These are phyloP conservation scores for Rhodamnia rubescens DNA, from an alignment of 345 rosid genomes.

Conservation along the genomic window DNA sequence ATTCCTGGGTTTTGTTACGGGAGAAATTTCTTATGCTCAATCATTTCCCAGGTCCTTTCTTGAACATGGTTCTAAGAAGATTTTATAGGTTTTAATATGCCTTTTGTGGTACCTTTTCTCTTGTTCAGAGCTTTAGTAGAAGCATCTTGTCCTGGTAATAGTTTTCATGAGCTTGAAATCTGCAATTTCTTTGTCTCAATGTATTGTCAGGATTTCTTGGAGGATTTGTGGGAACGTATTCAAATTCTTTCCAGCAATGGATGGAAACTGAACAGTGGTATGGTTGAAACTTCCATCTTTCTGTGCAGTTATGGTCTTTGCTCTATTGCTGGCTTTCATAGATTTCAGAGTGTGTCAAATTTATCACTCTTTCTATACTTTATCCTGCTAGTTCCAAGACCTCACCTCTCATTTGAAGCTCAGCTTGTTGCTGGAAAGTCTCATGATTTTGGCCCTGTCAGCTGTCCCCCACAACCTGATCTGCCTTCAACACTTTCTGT, in stretches of 20 bases:
- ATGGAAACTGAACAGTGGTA: constrained; percentile 96
- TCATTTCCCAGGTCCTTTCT: neutral
- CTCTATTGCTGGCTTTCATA: neutral
- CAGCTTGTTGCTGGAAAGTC: constrained; percentile 96
- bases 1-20: neutral
- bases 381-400: constrained; percentile 65
- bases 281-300: neutral
- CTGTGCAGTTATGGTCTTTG: neutral
- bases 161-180: neutral
- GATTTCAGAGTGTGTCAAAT: neutral
- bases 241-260: constrained; percentile 64
- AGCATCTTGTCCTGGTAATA: neutral
- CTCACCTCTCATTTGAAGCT: constrained; percentile 96
- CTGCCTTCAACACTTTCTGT: constrained; percentile 42
- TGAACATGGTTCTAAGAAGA: neutral
- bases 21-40: neutral
- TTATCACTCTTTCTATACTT: neutral
- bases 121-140: neutral
- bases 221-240: constrained; percentile 77
- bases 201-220: constrained; percentile 74
- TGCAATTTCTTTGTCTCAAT: neutral
- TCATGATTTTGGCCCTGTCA: constrained; percentile 60
- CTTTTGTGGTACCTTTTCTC: neutral
- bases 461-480: constrained; percentile 68
- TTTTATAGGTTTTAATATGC: neutral